Evolutionary conservation across 805 yeast genomes (phyloP), one percentile per base, ranked within the genome.

Genomic region (Cyberlindnera sargentensis): DNA sequence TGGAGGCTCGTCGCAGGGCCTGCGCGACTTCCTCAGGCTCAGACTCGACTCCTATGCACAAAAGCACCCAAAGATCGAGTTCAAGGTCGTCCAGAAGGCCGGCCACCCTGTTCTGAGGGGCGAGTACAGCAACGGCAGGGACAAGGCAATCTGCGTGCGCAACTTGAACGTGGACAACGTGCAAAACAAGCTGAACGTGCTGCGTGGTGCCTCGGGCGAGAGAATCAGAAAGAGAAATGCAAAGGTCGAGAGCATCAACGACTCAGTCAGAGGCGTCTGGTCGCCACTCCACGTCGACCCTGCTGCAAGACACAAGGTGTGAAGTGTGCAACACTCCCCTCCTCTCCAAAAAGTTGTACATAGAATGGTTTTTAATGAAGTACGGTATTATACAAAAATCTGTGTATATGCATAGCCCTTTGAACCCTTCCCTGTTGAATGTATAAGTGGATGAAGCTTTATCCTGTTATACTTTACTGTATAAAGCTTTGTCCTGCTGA

Each of bases 241-340:
- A 59, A 83, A 87, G 45, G 98, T 93, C 31, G 76, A 80, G 63
- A 82, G 95, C 35, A 65, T 75, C 48, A 93, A 91, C 61, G 76
- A 75, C 43, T 80, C 95, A 44, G 89, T 91, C 15, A 84, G 99
- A 73, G 99, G 99, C 58, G 74, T 93, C 39, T 93, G 99, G 99
- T 89, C 97, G 37, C 99, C 99, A 46, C 72, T 91, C 70, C 96
- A 90, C 60, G 82, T 76, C 40, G 77, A 73, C 44, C 72, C 76
- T 49, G 61, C 64, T 33, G 67, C 60, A 47, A 71, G 82, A 58
- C 70, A 67, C 61, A 71, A 66, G 35, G 50, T 52, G 4, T 51
- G 36, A 24, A 6, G 20, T 6, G 20, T 10, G 20, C 20, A 15
- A 8, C 28, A 5, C 4, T 24, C 8, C 15, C 24, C 25, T 24